These are phyloP conservation scores for Echites panduratus DNA, from an alignment of 257 asterid genomes.

Conservation along the genomic window DNA sequence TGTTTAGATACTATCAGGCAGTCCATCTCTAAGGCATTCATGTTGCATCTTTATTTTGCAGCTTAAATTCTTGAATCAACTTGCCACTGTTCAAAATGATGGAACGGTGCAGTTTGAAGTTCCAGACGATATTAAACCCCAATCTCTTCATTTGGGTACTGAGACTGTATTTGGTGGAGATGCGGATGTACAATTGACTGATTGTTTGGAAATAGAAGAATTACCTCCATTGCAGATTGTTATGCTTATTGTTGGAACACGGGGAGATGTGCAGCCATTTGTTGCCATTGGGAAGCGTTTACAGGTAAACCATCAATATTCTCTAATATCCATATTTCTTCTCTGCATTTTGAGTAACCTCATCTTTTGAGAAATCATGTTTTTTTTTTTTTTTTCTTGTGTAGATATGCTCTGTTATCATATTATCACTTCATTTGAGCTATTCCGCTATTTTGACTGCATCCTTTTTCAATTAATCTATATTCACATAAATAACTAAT, in stretches of 20 bases:
- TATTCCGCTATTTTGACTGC: not conserved
- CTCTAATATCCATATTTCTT: not conserved
- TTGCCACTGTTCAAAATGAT: conserved; percentile 58
- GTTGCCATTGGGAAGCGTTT: conserved; percentile 76
- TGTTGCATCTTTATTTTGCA: conserved; percentile 25
- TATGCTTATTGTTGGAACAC: conserved; percentile 86
- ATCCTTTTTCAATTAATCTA: not conserved
- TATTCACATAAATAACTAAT: not conserved
- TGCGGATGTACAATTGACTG: conserved; percentile 26
- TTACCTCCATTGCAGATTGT: conserved; percentile 76
- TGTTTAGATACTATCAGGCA: not conserved
- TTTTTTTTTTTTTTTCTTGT: not conserved
- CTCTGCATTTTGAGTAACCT: not conserved
- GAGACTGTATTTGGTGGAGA: conserved; percentile 33
- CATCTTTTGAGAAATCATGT: not conserved
- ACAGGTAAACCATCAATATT: conserved; percentile 38
- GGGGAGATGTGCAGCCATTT: conserved; percentile 94
- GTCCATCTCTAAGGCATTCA: not conserved
- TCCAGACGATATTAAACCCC: conserved; percentile 52
- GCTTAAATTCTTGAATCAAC: conserved; percentile 55
- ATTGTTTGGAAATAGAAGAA: conserved; percentile 26
- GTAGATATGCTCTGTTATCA: not conserved
- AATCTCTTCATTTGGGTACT: conserved; percentile 39
- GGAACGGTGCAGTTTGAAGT: conserved; percentile 79
- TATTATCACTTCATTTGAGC: not conserved